Conservation (phyloP, 192 early-diverging fungal genomes). For the Spizellomyces sp. region DNA sequence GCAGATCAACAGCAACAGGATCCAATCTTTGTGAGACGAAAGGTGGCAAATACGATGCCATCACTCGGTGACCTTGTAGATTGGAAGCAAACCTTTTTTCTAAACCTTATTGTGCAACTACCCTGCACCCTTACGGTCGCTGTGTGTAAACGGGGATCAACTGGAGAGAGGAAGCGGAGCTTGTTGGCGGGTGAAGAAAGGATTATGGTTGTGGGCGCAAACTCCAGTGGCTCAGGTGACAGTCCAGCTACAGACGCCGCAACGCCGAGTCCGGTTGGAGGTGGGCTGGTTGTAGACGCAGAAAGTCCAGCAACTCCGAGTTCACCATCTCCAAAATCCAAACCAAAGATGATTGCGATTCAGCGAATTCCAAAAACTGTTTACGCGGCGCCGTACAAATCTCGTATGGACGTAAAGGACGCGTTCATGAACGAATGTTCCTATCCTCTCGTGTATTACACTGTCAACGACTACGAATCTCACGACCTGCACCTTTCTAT, state of each 20-base stretch:
- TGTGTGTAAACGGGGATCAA: slow-evolving; percentile 59
- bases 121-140: slow-evolving; percentile 90
- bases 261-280: background rate
- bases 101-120: slow-evolving; percentile 89
- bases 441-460: slow-evolving; percentile 90
- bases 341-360: slow-evolving; percentile 73
- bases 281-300: background rate
- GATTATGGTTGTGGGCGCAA: slow-evolving; percentile 13
- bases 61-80: slow-evolving; percentile 70
- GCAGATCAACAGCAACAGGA: slow-evolving; percentile 45
- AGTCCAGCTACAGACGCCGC: background rate
- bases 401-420: slow-evolving; percentile 88
- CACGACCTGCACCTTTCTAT: slow-evolving; percentile 87
- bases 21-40: slow-evolving; percentile 84
- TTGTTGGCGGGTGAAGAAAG: slow-evolving; percentile 19
- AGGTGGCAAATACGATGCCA: slow-evolving; percentile 66
- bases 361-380: slow-evolving; percentile 77
- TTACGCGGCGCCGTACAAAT: slow-evolving; percentile 88
- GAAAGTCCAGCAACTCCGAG: slow-evolving; percentile 13
- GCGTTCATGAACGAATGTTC: slow-evolving; percentile 85
- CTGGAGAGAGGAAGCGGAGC: slow-evolving; percentile 22
- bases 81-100: slow-evolving; percentile 91
- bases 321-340: slow-evolving; percentile 15
- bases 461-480: slow-evolving; percentile 90
- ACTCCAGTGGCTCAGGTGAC: background rate